phyloP scores from a whole-genome alignment of 805 yeast species.

The Lachancea sp. region DNA sequence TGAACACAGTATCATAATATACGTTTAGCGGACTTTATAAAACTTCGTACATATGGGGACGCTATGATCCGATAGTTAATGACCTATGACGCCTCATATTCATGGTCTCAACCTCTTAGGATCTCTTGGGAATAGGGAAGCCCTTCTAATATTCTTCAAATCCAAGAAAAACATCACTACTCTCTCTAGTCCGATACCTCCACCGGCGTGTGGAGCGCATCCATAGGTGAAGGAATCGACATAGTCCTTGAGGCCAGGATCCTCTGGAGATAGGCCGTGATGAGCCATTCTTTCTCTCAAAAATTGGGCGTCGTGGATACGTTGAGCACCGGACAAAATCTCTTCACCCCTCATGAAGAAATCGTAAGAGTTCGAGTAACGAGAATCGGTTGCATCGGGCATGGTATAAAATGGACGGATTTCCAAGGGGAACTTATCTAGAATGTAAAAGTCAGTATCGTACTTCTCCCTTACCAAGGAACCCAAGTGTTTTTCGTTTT shows the following conservation, averaged over 20 bases:
- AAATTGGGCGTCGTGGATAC: constrained; percentile 89
- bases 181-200: constrained; percentile 98
- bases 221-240: constrained; percentile 90
- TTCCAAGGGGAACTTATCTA: constrained; percentile 96
- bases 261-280: constrained; percentile 74
- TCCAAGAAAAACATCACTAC: constrained; percentile 98
- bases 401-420: constrained; percentile 98
- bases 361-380: constrained; percentile 95
- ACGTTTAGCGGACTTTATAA: too few species aligned
- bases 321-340: constrained; percentile 98
- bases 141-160: constrained; percentile 94
- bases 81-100: background rate
- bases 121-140: constrained; percentile 99
- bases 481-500: constrained; percentile 91
- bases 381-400: constrained; percentile 92
- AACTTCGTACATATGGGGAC: too few species aligned
- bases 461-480: constrained; percentile 85
- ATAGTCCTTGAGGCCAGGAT: constrained; percentile 84
- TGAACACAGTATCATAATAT: background rate
- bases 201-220: constrained; percentile 99
- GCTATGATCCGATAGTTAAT: too few species aligned
- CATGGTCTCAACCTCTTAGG: constrained; percentile 89
- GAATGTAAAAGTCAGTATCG: constrained; percentile 94
- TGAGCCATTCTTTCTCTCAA: constrained; percentile 73
- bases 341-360: constrained; percentile 99